Evolutionary conservation across 345 rosid genomes (phyloP).

Genomic region (rapeseed (Brassica napus)): Da-Ae NC_063449.1:37946001-37946500

Average conservation of each 20-base stretch:
- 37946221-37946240: background rate
- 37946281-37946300: background rate
- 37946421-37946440: too few relatives aligned
- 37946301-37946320: background rate
- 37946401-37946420: too few relatives aligned
- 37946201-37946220: background rate
- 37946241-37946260: background rate
- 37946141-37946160: background rate
- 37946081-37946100: background rate
- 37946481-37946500: too few relatives aligned
- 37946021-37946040: too few relatives aligned
- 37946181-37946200: background rate
- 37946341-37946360: too few relatives aligned
- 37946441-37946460: too few relatives aligned
- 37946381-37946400: too few relatives aligned
- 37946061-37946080: background rate
- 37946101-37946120: background rate
- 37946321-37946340: background rate
- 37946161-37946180: background rate
- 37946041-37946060: too few relatives aligned
- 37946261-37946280: background rate
- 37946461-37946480: too few relatives aligned
- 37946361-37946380: too few relatives aligned
- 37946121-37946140: background rate
- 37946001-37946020: too few relatives aligned